Percentiles rank a stretch among this genome's conserved stretches.
phyloP scores from a whole-genome alignment of 2,329 filamentous ascomycete species.

The Calonectria ilicicola region DNA sequence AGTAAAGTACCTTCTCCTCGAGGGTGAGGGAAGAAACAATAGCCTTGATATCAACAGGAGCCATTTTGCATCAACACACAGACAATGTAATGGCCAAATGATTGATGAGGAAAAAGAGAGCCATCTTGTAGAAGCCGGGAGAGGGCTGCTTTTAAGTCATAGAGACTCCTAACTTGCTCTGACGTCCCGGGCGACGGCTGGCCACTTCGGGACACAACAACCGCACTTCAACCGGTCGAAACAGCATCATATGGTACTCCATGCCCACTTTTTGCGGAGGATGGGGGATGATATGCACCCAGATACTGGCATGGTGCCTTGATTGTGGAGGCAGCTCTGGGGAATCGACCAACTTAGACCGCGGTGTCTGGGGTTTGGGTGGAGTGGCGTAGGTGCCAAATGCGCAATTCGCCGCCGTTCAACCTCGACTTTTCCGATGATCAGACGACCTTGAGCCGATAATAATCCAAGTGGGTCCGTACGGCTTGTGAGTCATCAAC shows the following conservation, averaged over 20 bases:
- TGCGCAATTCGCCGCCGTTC: background rate
- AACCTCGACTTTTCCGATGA: background rate
- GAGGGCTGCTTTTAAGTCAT: conserved; percentile 34
- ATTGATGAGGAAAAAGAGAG: conserved; percentile 16
- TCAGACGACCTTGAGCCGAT: background rate
- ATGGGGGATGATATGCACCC: background rate
- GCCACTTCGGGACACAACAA: background rate
- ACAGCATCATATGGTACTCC: conserved; percentile 15
- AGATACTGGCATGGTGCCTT: conserved; percentile 2
- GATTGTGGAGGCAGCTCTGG: conserved; percentile 20
- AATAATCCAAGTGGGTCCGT: background rate
- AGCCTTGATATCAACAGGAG: conserved; percentile 41
- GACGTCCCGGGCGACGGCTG: conserved; percentile 8
- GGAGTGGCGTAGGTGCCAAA: background rate
- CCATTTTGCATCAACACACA: conserved; percentile 31
- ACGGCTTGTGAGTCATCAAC: too few species aligned
- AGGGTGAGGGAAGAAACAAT: conserved; percentile 45
- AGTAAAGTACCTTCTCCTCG: conserved; percentile 47
- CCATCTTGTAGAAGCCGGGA: conserved; percentile 26
- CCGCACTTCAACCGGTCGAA: conserved; percentile 22
- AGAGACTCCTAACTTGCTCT: background rate
- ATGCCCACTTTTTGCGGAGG: conserved; percentile 26
- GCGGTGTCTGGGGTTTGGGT: background rate
- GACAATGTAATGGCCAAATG: conserved; percentile 17
- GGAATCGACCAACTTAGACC: conserved; percentile 16